phyloP scores from a whole-genome alignment of 495 filamentous ascomycete species.

The Penicillium tannophilum region DNA sequence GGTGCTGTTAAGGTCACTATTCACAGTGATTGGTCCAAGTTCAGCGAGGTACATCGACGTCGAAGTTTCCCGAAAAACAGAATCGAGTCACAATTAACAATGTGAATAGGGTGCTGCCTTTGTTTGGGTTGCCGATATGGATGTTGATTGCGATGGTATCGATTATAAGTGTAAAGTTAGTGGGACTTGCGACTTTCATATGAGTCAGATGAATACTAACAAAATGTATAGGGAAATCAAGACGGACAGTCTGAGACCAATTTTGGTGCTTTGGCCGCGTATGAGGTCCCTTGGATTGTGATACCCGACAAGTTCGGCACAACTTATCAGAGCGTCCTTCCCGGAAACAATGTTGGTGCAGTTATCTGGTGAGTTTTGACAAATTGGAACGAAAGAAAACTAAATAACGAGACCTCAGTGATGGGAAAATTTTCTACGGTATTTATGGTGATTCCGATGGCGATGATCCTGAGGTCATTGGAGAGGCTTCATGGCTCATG shows the following conservation, averaged over 20 bases:
- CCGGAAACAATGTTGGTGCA: slow-evolving; percentile 41
- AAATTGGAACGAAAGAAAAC: too few species aligned
- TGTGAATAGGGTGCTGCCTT: slow-evolving; percentile 34
- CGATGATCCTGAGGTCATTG: slow-evolving; percentile 37
- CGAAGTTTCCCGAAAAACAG: not conserved
- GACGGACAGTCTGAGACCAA: slow-evolving; percentile 37
- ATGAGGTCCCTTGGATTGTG: slow-evolving; percentile 43
- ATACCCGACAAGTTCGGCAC: slow-evolving; percentile 36
- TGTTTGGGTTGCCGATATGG: slow-evolving; percentile 42
- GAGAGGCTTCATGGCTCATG: slow-evolving; percentile 45
- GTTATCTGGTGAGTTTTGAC: slow-evolving; percentile 42
- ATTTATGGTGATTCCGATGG: slow-evolving; percentile 42
- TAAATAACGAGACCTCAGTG: slow-evolving; percentile 12
- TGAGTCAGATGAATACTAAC: not conserved
- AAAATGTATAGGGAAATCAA: slow-evolving; percentile 29
- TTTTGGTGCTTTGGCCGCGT: slow-evolving; percentile 41
- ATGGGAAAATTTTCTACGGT: slow-evolving; percentile 44
- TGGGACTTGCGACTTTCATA: not conserved
- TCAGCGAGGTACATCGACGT: slow-evolving; percentile 20
- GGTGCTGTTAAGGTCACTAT: slow-evolving; percentile 29
- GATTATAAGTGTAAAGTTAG: slow-evolving; percentile 35
- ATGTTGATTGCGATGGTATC: slow-evolving; percentile 44
- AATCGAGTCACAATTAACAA: not conserved
- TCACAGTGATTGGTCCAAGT: slow-evolving; percentile 35
- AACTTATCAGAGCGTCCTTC: slow-evolving; percentile 24